phyloP scores from a whole-genome alignment of 805 yeast genomes.

The Wickerhamomyces alni region DNA sequence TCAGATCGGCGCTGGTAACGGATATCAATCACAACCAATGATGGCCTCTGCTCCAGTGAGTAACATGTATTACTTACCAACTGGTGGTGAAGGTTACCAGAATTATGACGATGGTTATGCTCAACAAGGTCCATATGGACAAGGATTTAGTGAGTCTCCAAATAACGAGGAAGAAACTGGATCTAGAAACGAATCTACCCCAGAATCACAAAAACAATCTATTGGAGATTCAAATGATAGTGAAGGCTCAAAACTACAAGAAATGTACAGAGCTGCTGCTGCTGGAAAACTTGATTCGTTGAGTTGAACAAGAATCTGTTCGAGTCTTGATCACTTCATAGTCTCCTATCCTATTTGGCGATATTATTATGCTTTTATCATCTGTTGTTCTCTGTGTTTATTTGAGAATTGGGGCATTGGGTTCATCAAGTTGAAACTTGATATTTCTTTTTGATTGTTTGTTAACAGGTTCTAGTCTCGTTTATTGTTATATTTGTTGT shows the following conservation, averaged over 20 bases:
- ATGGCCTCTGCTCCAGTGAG: conserved; percentile 11
- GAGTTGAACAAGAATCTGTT: no score
- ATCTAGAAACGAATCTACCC: neutral
- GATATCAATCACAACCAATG: neutral
- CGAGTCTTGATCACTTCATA: no score
- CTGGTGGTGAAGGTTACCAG: conserved; percentile 8
- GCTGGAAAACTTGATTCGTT: conserved; percentile 21
- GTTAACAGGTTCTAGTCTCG: no score
- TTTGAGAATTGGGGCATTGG: neutral
- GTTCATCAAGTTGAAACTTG: neutral
- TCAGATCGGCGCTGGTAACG: neutral
- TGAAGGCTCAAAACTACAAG: conserved; percentile 16
- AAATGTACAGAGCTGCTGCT: conserved; percentile 23
- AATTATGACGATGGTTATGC: conserved; percentile 4
- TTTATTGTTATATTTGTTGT: no score
- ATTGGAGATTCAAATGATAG: neutral
- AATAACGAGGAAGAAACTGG: neutral
- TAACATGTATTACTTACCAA: conserved; percentile 16
- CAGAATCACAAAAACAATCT: neutral
- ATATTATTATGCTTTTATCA: neutral
- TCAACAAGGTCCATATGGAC: conserved; percentile 7
- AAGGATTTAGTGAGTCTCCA: conserved; percentile 1
- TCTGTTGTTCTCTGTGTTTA: neutral
- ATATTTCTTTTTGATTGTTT: neutral
- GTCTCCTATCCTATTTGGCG: no score